Evolutionary conservation across 1,139 yeast species (phyloP).

Genomic region (Candida tetrigidarum): DNA sequence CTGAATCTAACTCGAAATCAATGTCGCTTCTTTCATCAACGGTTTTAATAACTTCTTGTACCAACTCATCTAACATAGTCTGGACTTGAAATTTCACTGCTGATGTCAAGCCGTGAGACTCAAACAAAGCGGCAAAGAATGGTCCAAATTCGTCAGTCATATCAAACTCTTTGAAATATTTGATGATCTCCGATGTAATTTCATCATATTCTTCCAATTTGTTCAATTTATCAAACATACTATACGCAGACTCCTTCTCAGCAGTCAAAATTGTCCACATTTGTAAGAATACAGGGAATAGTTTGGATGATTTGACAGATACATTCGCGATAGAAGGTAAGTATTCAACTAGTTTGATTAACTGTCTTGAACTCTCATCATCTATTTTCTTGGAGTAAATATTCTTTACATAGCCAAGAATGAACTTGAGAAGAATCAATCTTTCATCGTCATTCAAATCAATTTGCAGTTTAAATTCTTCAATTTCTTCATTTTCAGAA

Average conservation of each 20-base stretch:
- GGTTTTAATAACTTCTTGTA: slow-evolving; percentile 11
- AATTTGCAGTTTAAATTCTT: slow-evolving; percentile 26
- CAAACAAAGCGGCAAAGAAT: slow-evolving; percentile 20
- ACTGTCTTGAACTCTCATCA: slow-evolving; percentile 21
- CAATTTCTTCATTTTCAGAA: slow-evolving; percentile 20
- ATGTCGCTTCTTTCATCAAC: slow-evolving; percentile 10
- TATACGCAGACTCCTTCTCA: slow-evolving; percentile 18
- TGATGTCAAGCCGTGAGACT: slow-evolving; percentile 22
- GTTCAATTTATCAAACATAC: slow-evolving; percentile 29
- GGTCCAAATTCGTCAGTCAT: slow-evolving; percentile 19
- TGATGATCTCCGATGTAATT: slow-evolving; percentile 28
- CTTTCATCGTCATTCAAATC: slow-evolving; percentile 27
- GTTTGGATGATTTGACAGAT: slow-evolving; percentile 24
- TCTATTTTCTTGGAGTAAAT: slow-evolving; percentile 23
- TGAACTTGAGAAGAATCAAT: slow-evolving; percentile 26
- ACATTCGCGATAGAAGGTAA: slow-evolving; percentile 26
- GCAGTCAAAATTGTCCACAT: slow-evolving; percentile 34
- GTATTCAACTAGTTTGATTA: slow-evolving; percentile 27
- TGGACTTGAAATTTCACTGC: slow-evolving; percentile 29
- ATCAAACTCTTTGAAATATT: slow-evolving; percentile 28
- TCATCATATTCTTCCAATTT: slow-evolving; percentile 31
- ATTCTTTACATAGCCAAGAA: slow-evolving; percentile 26
- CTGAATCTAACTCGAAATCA: slow-evolving; percentile 1
- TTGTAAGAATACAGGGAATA: slow-evolving; percentile 28
- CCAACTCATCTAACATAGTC: slow-evolving; percentile 26